phyloP scores from a whole-genome alignment of 208 protist species.

The Leishmania amazonensis region DNA sequence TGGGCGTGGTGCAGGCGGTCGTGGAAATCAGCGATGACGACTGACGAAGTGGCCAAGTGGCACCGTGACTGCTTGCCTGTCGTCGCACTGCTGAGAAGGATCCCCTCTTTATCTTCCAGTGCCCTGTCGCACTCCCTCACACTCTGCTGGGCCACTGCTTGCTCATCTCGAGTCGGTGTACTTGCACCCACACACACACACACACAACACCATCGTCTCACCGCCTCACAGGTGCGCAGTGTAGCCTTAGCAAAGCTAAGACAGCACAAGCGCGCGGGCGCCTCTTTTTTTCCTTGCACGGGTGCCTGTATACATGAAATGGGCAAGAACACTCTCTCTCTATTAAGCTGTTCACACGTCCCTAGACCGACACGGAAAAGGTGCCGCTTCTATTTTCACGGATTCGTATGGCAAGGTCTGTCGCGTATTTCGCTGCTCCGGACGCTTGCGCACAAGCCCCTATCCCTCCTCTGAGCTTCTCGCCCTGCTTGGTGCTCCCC shows the following conservation, averaged over 20 bases:
- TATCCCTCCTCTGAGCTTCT: neutral
- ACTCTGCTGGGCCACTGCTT: neutral
- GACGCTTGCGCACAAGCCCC: neutral
- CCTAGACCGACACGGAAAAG: neutral
- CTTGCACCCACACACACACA: neutral
- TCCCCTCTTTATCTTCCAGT: too few species aligned
- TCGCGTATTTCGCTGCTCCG: neutral
- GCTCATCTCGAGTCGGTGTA: neutral
- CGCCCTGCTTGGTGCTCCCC: neutral
- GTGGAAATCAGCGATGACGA: conserved; percentile 72
- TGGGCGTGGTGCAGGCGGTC: conserved; percentile 22
- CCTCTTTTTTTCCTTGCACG: neutral
- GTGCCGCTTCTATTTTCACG: neutral
- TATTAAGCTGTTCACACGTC: neutral
- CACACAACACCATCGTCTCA: neutral
- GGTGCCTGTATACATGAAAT: neutral
- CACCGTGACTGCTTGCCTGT: neutral
- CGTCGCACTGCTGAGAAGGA: too few species aligned
- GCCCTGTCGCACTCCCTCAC: neutral
- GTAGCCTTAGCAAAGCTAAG: neutral
- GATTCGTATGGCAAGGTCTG: too few species aligned
- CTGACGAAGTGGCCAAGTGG: neutral
- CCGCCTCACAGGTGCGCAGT: neutral
- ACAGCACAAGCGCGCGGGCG: neutral
- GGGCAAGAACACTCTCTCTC: neutral